Evolutionary conservation across 352 stramenopile genomes (phyloP).

Genomic region (Pseudoperonospora humuli): DNA sequence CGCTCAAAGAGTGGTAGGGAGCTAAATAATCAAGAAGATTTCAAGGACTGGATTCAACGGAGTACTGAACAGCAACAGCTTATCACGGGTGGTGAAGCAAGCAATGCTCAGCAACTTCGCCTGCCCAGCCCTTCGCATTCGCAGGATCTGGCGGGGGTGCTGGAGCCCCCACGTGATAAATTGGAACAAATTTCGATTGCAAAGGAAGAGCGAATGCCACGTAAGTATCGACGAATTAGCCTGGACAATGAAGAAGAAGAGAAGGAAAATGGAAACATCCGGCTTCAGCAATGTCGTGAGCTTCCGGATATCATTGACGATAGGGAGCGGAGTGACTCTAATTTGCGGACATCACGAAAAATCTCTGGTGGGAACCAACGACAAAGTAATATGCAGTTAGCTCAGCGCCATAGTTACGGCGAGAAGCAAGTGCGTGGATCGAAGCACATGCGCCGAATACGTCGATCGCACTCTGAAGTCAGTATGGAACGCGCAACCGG

Average conservation of each 20-base stretch:
- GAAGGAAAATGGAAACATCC: constrained; percentile 36
- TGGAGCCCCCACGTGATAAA: constrained; percentile 22
- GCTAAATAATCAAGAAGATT: constrained; percentile 71
- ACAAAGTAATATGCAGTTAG: constrained; percentile 25
- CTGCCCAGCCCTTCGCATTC: constrained; percentile 53
- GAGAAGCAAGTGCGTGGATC: constrained; percentile 23
- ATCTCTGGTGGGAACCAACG: constrained; percentile 25
- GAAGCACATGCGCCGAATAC: constrained; percentile 31
- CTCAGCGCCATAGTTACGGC: constrained; percentile 29
- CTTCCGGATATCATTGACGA: constrained; percentile 28
- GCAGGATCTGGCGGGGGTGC: constrained; percentile 47
- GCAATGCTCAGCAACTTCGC: constrained; percentile 27
- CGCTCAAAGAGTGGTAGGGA: constrained; percentile 63
- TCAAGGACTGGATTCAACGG: constrained; percentile 72
- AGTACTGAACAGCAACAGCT: constrained; percentile 44
- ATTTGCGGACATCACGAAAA: constrained; percentile 28
- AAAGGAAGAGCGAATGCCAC: constrained; percentile 31
- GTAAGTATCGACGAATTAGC: constrained; percentile 49
- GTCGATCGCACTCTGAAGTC: constrained; percentile 41
- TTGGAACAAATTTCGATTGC: constrained; percentile 12
- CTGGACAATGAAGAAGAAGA: constrained; percentile 70
- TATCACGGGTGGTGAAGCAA: constrained; percentile 18
- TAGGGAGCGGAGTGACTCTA: constrained; percentile 29
- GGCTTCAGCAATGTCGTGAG: constrained; percentile 24
- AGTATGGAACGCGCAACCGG: constrained; percentile 27